A percentile compares a stretch with the other conserved stretches of the same genome.
These are phyloP conservation scores for Ustilago sp. DNA, from an alignment of 1,284 basidiomycete species.

Conservation along the genomic window DNA sequence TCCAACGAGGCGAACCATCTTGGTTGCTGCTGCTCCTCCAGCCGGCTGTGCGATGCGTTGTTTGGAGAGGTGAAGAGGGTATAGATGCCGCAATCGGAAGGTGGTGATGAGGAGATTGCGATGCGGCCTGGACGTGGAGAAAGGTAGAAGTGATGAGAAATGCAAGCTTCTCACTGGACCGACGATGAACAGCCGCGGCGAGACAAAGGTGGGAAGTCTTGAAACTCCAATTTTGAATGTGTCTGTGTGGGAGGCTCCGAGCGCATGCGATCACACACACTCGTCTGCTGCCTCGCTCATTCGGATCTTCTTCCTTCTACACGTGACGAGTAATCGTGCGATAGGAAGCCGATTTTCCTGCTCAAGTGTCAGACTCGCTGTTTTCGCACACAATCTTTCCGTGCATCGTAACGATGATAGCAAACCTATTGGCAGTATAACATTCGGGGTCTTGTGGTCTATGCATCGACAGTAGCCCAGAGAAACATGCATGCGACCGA, in stretches of 20 bases:
- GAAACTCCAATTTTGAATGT: slow-evolving; percentile 10
- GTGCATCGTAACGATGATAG: too few relatives aligned
- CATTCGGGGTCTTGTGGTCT: neutral
- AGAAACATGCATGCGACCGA: slow-evolving; percentile 63
- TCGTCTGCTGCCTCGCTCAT: slow-evolving; percentile 17
- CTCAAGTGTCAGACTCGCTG: slow-evolving; percentile 17
- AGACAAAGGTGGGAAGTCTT: neutral
- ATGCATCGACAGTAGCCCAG: slow-evolving; percentile 60
- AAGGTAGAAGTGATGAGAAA: slow-evolving; percentile 29
- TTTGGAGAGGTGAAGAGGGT: slow-evolving; percentile 1
- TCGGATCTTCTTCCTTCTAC: slow-evolving; percentile 6
- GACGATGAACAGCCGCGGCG: neutral
- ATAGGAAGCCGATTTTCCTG: neutral
- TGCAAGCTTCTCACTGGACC: slow-evolving; percentile 21
- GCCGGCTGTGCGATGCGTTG: neutral
- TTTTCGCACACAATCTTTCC: neutral
- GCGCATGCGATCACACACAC: slow-evolving; percentile 31
- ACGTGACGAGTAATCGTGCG: slow-evolving; percentile 34
- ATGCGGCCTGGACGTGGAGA: slow-evolving; percentile 17
- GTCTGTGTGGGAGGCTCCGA: slow-evolving; percentile 7
- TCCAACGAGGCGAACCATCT: slow-evolving; percentile 51
- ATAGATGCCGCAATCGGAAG: neutral
- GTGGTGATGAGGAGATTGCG: slow-evolving; percentile 11
- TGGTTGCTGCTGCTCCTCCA: slow-evolving; percentile 11
- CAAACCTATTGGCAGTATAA: too few relatives aligned